A percentile compares a stretch with the other conserved stretches of the same genome.
phyloP scores from a whole-genome alignment of 2,329 filamentous ascomycete genomes.

The Plenodomus tracheiphilus region DNA sequence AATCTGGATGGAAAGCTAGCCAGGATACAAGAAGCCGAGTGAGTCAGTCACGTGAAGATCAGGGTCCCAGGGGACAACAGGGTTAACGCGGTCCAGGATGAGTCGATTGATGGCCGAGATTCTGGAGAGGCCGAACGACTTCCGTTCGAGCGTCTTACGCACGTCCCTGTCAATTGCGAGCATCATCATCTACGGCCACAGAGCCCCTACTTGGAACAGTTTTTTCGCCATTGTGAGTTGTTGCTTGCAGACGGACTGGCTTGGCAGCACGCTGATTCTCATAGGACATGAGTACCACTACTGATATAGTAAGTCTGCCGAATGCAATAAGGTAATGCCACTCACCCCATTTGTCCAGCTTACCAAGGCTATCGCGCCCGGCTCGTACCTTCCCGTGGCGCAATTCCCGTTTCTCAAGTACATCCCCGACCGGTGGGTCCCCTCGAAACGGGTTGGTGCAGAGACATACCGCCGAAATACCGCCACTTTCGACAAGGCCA shows the following conservation, averaged over 20 bases:
- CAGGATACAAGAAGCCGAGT: constrained; percentile 31
- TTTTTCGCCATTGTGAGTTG: neutral
- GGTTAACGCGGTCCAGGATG: neutral
- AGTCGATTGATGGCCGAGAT: constrained; percentile 46
- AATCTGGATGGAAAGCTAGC: constrained; percentile 22
- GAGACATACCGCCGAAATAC: constrained; percentile 12
- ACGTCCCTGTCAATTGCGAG: constrained; percentile 1
- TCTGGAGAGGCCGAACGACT: constrained; percentile 48
- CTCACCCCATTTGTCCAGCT: constrained; percentile 10
- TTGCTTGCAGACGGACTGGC: neutral
- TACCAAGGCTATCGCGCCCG: constrained; percentile 18
- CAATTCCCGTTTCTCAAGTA: constrained; percentile 31
- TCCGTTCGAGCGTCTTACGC: constrained; percentile 20
- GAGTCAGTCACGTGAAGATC: constrained; percentile 2
- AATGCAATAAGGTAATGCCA: neutral
- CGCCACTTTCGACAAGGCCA: constrained; percentile 22
- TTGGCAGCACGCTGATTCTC: neutral
- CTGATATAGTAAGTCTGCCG: neutral
- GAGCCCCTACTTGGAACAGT: neutral
- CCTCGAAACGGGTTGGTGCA: constrained; percentile 16
- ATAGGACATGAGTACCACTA: no score
- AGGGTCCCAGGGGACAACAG: neutral
- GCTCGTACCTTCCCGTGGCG: constrained; percentile 24
- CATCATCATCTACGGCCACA: no score
- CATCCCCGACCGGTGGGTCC: constrained; percentile 21